phyloP scores from a whole-genome alignment of 768 basidiomycete species.

The Naganishia vishniacii region DNA sequence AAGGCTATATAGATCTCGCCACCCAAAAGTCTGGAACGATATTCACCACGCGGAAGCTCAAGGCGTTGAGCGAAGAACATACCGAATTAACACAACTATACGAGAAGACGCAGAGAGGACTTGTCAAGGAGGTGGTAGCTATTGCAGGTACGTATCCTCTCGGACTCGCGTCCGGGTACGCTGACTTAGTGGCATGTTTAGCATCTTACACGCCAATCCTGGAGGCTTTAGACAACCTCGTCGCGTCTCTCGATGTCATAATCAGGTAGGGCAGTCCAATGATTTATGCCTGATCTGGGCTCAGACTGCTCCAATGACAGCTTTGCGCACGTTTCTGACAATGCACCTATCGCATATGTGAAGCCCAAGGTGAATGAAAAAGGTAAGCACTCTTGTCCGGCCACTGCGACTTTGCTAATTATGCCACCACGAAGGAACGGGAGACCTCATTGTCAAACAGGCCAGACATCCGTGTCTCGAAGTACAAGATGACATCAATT shows the following conservation, averaged over 20 bases:
- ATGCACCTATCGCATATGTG: conserved; percentile 79
- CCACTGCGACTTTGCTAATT: background rate
- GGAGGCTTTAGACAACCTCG: conserved; percentile 70
- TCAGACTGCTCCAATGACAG: conserved; percentile 50
- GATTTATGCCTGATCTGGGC: conserved; percentile 4
- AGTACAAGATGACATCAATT: conserved; percentile 88
- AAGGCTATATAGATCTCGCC: conserved; percentile 74
- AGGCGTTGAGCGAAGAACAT: conserved; percentile 66
- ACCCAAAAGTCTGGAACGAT: conserved; percentile 79
- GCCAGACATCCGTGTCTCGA: conserved; percentile 95
- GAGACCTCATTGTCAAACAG: conserved; percentile 71
- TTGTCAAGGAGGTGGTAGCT: conserved; percentile 86
- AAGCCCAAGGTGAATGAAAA: conserved; percentile 74
- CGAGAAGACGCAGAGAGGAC: conserved; percentile 64
- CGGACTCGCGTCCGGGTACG: background rate
- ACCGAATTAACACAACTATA: conserved; percentile 65
- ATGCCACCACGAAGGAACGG: conserved; percentile 51
- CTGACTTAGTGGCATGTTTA: conserved; percentile 41
- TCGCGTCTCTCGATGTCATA: conserved; percentile 89
- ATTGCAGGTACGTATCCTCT: conserved; percentile 69
- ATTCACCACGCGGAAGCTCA: conserved; percentile 76
- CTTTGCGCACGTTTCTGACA: conserved; percentile 83
- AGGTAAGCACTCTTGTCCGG: conserved; percentile 52
- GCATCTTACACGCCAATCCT: conserved; percentile 87
- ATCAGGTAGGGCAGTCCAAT: conserved; percentile 61